These are phyloP conservation scores for Myrmaecium sp. DNA, from an alignment of 2,329 filamentous ascomycete genomes.

Conservation along the genomic window DNA sequence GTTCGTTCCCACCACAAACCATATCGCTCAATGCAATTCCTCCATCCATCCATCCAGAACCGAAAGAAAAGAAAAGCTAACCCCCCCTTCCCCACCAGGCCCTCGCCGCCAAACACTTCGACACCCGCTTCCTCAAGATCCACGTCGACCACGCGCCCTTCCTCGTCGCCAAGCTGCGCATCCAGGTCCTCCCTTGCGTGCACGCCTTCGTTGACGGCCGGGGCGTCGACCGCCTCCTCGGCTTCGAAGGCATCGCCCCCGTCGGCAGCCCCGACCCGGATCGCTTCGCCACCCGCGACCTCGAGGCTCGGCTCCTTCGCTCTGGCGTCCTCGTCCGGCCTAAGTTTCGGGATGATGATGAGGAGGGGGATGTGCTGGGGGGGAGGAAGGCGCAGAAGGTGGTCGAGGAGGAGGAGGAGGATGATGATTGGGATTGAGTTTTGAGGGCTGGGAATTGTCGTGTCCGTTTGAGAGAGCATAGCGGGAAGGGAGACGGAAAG, in stretches of 20 bases:
- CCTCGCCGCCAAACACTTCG: conserved; percentile 39
- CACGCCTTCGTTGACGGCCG: conserved; percentile 39
- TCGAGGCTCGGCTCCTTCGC: conserved; percentile 35
- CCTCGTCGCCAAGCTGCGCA: conserved; percentile 38
- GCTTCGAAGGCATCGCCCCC: conserved; percentile 42
- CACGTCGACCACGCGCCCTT: conserved; percentile 44
- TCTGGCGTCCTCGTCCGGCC: conserved; percentile 34
- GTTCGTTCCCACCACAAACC: conserved; percentile 12
- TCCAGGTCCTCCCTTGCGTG: conserved; percentile 42
- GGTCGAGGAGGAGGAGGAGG: too few relatives aligned
- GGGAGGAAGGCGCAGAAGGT: too few relatives aligned
- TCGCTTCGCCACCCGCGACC: conserved; percentile 35
- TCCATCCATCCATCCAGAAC: background rate
- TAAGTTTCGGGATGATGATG: too few relatives aligned
- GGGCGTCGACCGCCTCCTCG: conserved; percentile 38
- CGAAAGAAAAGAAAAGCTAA: too few relatives aligned
- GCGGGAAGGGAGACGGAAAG: too few relatives aligned
- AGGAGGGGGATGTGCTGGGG: too few relatives aligned
- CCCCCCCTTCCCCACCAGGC: conserved; percentile 13
- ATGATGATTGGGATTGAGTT: too few relatives aligned
- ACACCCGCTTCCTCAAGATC: conserved; percentile 40
- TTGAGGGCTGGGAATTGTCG: too few relatives aligned
- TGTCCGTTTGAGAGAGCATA: too few relatives aligned
- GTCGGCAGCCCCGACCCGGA: conserved; percentile 35
- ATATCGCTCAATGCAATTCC: background rate